Percentiles rank a stretch among this genome's conserved stretches.
Conservation (phyloP, 495 filamentous ascomycete species). For the Melanomma pulvis-pyrius region DNA sequence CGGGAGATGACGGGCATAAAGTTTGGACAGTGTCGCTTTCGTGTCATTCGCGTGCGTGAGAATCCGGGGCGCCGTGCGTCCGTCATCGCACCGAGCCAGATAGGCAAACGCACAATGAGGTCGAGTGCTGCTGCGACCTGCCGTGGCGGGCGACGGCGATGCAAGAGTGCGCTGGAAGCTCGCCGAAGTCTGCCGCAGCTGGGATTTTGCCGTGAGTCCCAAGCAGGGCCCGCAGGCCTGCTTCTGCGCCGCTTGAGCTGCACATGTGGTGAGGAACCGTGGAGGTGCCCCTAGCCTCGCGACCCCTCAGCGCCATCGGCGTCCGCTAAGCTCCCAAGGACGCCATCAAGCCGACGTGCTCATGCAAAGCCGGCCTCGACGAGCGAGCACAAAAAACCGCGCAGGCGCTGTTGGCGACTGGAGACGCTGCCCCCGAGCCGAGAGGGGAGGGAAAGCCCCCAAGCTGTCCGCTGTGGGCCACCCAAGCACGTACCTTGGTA, state of each 20-base stretch:
- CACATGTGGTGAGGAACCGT: background rate
- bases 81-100: background rate
- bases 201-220: background rate
- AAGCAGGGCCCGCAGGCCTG: background rate
- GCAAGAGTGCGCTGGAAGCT: background rate
- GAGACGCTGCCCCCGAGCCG: background rate
- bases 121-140: background rate
- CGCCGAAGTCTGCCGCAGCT: background rate
- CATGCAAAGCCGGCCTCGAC: background rate
- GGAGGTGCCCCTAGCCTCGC: background rate
- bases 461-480: background rate
- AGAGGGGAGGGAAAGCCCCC: background rate
- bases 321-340: background rate
- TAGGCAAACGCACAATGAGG: background rate
- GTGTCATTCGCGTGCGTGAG: conserved; percentile 6
- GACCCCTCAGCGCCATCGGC: conserved; percentile 14
- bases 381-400: conserved; percentile 4
- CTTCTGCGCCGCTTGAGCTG: conserved; percentile 1
- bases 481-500: background rate
- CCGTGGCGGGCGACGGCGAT: background rate
- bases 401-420: conserved; percentile 13
- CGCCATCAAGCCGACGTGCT: conserved; percentile 6
- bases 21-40: conserved; percentile 17
- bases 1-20: conserved; percentile 40
- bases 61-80: conserved; percentile 20